Percentiles rank a stretch among this genome's conserved stretches.
Conservation (phyloP, 305 asterid species). For the Ilex paraguariensis region DNA sequence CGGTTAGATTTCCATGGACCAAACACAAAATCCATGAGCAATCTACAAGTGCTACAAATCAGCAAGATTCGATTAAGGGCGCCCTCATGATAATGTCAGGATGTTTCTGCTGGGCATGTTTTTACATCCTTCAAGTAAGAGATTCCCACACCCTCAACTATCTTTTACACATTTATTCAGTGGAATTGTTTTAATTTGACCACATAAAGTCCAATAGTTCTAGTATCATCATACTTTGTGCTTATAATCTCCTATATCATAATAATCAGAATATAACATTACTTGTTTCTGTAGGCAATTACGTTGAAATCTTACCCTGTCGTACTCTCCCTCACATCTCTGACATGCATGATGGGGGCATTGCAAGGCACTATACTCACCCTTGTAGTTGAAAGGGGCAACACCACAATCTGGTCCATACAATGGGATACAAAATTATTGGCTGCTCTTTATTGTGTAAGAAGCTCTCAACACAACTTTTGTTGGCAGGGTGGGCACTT, state of each 20-base stretch:
- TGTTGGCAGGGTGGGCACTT: too few species aligned
- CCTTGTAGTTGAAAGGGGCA: slow-evolving; percentile 39
- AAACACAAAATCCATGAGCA: slow-evolving; percentile 4
- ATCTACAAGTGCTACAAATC: slow-evolving; percentile 7
- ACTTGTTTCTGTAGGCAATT: slow-evolving; percentile 27
- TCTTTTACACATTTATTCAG: not conserved
- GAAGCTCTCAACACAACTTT: slow-evolving; percentile 2
- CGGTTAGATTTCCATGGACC: slow-evolving; percentile 17
- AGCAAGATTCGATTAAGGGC: slow-evolving; percentile 45
- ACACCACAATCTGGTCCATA: slow-evolving; percentile 46
- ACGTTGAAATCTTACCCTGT: slow-evolving; percentile 68
- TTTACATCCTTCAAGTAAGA: slow-evolving; percentile 61
- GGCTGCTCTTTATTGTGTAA: slow-evolving; percentile 58
- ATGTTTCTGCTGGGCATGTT: slow-evolving; percentile 63
- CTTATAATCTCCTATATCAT: not conserved
- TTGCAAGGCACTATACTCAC: slow-evolving; percentile 51
- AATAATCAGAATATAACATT: too few species aligned
- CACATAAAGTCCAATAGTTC: too few species aligned
- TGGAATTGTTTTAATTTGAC: too few species aligned
- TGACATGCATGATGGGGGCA: slow-evolving; percentile 59
- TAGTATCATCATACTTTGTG: not conserved
- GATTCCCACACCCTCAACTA: not conserved
- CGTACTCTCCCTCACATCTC: slow-evolving; percentile 51
- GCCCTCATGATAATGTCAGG: slow-evolving; percentile 56
- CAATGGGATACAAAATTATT: slow-evolving; percentile 44